Base-by-base conservation (phyloP, 768 basidiomycete species). In the Kondoa malvinella region DNA sequence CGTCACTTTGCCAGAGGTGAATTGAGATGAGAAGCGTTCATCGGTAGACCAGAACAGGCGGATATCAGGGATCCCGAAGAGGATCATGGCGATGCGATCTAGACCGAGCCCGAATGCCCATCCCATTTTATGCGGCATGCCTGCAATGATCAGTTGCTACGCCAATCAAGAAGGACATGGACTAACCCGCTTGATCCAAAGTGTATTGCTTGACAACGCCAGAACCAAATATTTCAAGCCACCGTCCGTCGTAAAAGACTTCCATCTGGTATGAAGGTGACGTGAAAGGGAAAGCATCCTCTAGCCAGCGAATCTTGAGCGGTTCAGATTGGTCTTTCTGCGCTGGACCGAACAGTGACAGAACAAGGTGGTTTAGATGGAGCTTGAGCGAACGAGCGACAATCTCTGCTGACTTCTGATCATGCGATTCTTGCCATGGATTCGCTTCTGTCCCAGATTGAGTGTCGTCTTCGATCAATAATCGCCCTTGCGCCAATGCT, bases 21-120 rank as follows among this genome's bases (percentile, higher is more conserved):
- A 99, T 73, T 99, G 95, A 15, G 83, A 82, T 30, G 87, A 79
- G 82, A 99, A 99, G 15, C 92, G 86, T 21, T 82, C 73, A 74
- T 99, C 95, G 62, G 79, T 78, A 1, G 92, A 92, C 95, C 95
- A 99, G 81, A 99, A 99, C 16, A 99, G 80, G 21, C 95, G 87
- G 75, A 99, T 97, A 77, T 99, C 95, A 8, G 94, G 95, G 65
- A 99, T 94, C 16, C 86, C 86, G 79, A 87, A 97, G 60, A 99
- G 83, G 69, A 97, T 85, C 95, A 99, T 99, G 17, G 92, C 91
- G 71, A 97, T 92, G 33, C 95, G 84, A 75, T 99, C 95, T 57
- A 99, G 82, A 2, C 95, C 95, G 65, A 99, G 85, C 29, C 95
- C 95, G 74, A 96, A 97, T 0, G 95, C 95, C 94, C 95, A 99